Base-by-base conservation (phyloP, 306 rosid genomes). In the Glycyrrhiza uralensis region DNA sequence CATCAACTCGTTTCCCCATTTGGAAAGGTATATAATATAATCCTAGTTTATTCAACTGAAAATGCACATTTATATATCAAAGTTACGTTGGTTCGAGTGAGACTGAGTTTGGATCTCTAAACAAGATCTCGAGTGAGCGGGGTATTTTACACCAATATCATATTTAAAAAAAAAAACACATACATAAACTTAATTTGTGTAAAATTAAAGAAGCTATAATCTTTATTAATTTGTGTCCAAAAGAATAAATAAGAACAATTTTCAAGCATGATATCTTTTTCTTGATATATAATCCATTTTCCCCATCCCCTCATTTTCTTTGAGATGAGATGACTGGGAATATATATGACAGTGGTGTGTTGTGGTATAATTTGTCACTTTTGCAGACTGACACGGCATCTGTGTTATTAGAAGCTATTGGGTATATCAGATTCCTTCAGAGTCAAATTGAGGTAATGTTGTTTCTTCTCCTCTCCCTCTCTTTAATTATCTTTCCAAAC, bases 341-440 rank as follows among this genome's bases (percentile, higher is more conserved):
- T 79, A 80, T n/a, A 82, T 80, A 80, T 75, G 62, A 80, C 75
- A 72, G 83, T 81, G 80, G 76, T 78, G 66, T 77, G 83, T 77
- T 71, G 81, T 80, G 87, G 33, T 18, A 56, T 52, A 73, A 49
- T 66, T 71, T 66, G 76, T 65, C 33, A 44, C 87, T 88, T 87
- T 89, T 89, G 87, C 97, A 94, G 98, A 94, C 98, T 89, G 98
- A 94, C 97, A 94, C 98, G 17, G 98, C 98, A n/a, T 91, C 98
- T 83, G 98, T 94, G 82, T 85, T 94, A 92, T 94, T 94, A 89
- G 98, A 94, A 84, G 88, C 98, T 79, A 89, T 94, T 84, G 98
- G 98, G 20, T 94, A 94, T 81, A 86, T 94, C 85, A 89, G 98
- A 89, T 94, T 94, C 98, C 98, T 94, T 81, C 98, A 94, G 83